Evolutionary conservation across 1,139 yeast species (phyloP).

Genomic region (Hemisphaericaspora lyxosophila): DNA sequence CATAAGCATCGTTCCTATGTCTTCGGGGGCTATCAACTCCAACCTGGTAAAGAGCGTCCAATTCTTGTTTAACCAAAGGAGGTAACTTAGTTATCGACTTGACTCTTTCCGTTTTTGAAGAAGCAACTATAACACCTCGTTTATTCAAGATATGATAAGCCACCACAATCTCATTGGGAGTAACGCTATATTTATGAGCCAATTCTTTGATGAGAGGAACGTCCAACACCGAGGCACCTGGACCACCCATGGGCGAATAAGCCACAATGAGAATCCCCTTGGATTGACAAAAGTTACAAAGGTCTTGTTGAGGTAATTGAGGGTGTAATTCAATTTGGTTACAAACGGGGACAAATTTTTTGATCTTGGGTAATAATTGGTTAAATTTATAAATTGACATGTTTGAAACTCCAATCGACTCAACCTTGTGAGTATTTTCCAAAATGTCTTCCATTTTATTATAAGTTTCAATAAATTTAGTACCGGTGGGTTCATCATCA

Average conservation of each 20-base stretch:
- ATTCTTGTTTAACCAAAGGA: conserved; percentile 42
- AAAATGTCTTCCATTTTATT: conserved; percentile 46
- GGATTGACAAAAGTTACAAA: conserved; percentile 26
- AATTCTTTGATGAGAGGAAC: conserved; percentile 30
- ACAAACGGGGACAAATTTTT: conserved; percentile 29
- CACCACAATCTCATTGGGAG: no score
- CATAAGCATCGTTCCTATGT: conserved; percentile 37
- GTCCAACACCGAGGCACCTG: conserved; percentile 38
- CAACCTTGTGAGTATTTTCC: conserved; percentile 28
- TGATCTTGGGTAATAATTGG: conserved; percentile 27
- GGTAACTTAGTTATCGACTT: conserved; percentile 33
- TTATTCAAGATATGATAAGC: conserved; percentile 41
- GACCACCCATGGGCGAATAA: conserved; percentile 37
- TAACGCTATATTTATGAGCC: no score
- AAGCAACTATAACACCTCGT: conserved; percentile 34
- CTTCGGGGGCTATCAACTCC: conserved; percentile 47
- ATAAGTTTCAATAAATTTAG: conserved; percentile 47
- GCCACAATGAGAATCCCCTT: conserved; percentile 30
- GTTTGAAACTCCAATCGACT: conserved; percentile 35
- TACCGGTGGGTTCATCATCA: conserved; percentile 39
- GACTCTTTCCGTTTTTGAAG: conserved; percentile 39
- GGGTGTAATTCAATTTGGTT: conserved; percentile 42
- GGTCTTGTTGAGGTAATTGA: conserved; percentile 39
- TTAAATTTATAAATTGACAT: conserved; percentile 29
- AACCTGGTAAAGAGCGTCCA: conserved; percentile 37